Percentiles rank a stretch among this genome's conserved stretches.
Conservation (phyloP, 2,329 filamentous ascomycete species). For the Xylariaceae sp. region DNA sequence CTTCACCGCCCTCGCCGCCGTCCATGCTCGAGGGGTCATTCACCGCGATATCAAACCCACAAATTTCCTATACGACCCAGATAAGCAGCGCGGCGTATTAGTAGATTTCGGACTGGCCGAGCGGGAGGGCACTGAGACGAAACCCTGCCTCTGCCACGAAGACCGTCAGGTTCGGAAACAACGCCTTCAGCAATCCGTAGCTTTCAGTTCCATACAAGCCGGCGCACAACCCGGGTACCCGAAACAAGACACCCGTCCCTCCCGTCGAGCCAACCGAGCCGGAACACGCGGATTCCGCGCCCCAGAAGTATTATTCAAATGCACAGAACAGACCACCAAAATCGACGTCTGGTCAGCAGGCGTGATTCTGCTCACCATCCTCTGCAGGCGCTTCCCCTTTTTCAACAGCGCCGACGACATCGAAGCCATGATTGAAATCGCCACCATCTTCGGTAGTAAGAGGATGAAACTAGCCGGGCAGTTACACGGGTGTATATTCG, state of each 20-base stretch:
- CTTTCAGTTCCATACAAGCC: conserved; percentile 48
- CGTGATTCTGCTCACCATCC: conserved; percentile 92
- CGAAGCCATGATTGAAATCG: conserved; percentile 95
- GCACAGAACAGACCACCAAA: conserved; percentile 85
- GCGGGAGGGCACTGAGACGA: conserved; percentile 67
- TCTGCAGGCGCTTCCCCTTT: conserved; percentile 90
- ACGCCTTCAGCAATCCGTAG: conserved; percentile 47
- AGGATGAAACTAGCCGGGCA: conserved; percentile 79
- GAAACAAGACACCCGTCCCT: conserved; percentile 81
- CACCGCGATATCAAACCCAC: conserved; percentile 97
- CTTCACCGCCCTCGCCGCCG: conserved; percentile 76
- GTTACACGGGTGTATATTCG: conserved; percentile 84
- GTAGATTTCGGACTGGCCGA: conserved; percentile 99
- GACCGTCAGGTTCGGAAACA: conserved; percentile 55
- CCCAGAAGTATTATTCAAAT: conserved; percentile 94
- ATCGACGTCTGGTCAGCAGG: conserved; percentile 97
- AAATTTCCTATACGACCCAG: conserved; percentile 89
- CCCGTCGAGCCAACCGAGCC: conserved; percentile 85
- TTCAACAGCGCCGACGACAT: conserved; percentile 99
- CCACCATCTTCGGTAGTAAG: conserved; percentile 82
- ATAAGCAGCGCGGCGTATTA: conserved; percentile 74
- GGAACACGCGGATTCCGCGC: conserved; percentile 94
- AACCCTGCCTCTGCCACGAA: conserved; percentile 77
- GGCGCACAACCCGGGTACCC: conserved; percentile 65
- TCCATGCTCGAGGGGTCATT: conserved; percentile 78